phyloP scores from a whole-genome alignment of 805 yeast genomes.

The Kazachstania bromeliacearum region DNA sequence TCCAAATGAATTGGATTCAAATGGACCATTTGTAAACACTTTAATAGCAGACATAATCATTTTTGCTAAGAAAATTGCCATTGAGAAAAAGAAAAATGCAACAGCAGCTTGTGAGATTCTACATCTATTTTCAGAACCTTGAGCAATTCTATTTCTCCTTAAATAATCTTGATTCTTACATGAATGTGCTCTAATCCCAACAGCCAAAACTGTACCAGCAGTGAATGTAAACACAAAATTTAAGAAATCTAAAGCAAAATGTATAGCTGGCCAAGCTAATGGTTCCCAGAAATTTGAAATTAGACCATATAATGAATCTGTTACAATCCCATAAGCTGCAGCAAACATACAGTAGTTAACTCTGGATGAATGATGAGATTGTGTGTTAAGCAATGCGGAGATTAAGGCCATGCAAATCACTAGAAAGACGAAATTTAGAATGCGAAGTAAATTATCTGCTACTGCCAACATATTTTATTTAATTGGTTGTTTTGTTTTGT shows the following conservation, averaged over 20 bases:
- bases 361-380: constrained; percentile 49
- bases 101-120: constrained; percentile 84
- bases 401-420: constrained; percentile 77
- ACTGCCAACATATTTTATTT: constrained; percentile 45
- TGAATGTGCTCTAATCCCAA: constrained; percentile 74
- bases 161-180: constrained; percentile 64
- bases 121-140: constrained; percentile 77
- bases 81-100: constrained; percentile 77
- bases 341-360: constrained; percentile 84
- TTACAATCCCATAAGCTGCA: constrained; percentile 72
- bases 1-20: constrained; percentile 10
- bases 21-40: constrained; percentile 35
- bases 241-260: constrained; percentile 69
- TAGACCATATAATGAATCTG: constrained; percentile 70
- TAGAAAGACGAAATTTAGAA: constrained; percentile 62
- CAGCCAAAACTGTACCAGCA: constrained; percentile 90
- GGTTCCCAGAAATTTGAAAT: constrained; percentile 60
- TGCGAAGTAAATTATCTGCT: constrained; percentile 68
- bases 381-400: constrained; percentile 71
- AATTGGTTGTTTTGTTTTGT: not conserved
- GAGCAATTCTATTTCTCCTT: constrained; percentile 54
- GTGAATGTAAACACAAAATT: constrained; percentile 87
- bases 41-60: constrained; percentile 42
- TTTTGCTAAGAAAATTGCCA: constrained; percentile 64
- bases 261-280: constrained; percentile 78